Conservation (phyloP, 805 yeast genomes). For the Suhomyces pyralidae region DNA sequence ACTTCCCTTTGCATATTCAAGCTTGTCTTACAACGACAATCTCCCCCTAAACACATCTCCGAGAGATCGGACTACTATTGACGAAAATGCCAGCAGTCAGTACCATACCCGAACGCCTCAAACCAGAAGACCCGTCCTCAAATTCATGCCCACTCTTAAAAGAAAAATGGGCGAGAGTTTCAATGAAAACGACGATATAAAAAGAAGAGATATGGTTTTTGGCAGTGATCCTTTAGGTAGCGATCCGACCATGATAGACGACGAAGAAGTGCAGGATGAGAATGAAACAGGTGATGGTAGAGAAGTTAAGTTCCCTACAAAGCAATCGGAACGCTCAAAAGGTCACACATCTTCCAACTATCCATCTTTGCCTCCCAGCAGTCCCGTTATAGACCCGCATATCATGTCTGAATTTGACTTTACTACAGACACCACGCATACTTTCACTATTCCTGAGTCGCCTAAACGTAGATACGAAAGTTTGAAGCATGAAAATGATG, state of each 20-base stretch:
- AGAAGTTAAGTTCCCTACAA: not conserved
- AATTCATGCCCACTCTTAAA: conserved; percentile 31
- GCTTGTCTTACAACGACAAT: conserved; percentile 25
- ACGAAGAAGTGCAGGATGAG: conserved; percentile 12
- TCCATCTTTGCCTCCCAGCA: conserved; percentile 28
- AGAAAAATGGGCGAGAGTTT: conserved; percentile 44
- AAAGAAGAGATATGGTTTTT: conserved; percentile 27
- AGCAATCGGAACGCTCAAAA: not conserved
- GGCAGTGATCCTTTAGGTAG: conserved; percentile 16
- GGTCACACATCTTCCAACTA: not conserved
- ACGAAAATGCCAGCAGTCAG: conserved; percentile 43
- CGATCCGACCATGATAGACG: conserved; percentile 19
- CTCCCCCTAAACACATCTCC: conserved; percentile 39
- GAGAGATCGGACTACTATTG: conserved; percentile 35
- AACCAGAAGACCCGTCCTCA: conserved; percentile 17
- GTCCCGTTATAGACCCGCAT: conserved; percentile 37
- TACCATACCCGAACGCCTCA: conserved; percentile 38
- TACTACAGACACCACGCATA: conserved; percentile 18
- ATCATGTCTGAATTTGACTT: conserved; percentile 30
- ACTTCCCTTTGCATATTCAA: conserved; percentile 50
- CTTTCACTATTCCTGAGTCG: conserved; percentile 24
- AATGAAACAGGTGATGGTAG: conserved; percentile 2
- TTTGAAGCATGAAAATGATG: not conserved
- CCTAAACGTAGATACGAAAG: conserved; percentile 13
- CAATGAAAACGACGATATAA: conserved; percentile 40